Evolutionary conservation across 257 asterid species (phyloP), one percentile per base, ranked within the genome.

Genomic region (Przewalskia tangutica): DNA sequence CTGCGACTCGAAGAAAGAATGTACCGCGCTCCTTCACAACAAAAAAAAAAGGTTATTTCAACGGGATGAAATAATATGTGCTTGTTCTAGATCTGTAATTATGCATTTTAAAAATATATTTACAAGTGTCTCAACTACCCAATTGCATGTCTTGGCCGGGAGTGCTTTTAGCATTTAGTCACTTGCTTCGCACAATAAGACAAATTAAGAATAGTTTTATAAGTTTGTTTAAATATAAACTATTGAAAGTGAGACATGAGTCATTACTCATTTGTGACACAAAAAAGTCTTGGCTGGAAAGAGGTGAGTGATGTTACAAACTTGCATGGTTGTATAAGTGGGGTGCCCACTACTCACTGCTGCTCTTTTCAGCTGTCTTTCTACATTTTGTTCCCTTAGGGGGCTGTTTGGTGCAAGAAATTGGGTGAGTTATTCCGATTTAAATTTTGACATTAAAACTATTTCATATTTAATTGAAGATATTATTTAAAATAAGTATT

Each of bases 221-320:
- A 5, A 9, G 16, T 16, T 50, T 38, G 13, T 54, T 77, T 66
- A 53, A 44, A 36, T 79, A 77, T 83, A 77, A 75, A 85, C 4
- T 76, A 87, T 71, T 84, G 81, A 36, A 89, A 86, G 89, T 88
- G 93, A 84, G 82, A 62, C 84, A 68, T 88, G 91, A 91, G 89
- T 86, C 91, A 89, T 65, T 65, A 91, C 88, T 86, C 91, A 89
- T 65, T 65, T 36, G 48, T 80, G 85, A 65, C 73, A 44, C 76
- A 64, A 11, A 23, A 38, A 81, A 78, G 85, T 87, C 77, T 81
- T 84, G 85, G 86, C 87, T 91, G 92, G 89, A 88, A 89, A 89
- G 93, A 82, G 58, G 68, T 65, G 32, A 73, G 13, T 48, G 46
- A 34, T 32, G 79, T 48, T 73, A 48, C 79, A 20, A 73, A 63